A percentile compares a stretch with the other conserved stretches of the same genome.
These are phyloP conservation scores for Medicago ruthenica DNA, from an alignment of 306 rosid genomes.

Conservation along the genomic window DNA sequence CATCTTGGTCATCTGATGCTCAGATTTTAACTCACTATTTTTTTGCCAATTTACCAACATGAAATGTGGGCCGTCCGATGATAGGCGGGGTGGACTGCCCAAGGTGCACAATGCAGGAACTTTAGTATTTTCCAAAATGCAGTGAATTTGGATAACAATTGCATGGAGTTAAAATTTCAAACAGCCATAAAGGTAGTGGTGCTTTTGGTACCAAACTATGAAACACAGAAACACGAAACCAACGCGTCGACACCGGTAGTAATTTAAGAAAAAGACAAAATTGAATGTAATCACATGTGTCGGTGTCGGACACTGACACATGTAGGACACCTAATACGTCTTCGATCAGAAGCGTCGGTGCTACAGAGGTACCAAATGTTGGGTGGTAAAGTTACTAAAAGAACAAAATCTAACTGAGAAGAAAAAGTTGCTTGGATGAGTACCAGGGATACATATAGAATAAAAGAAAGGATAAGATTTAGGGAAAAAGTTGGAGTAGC, in stretches of 20 bases:
- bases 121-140: not conserved
- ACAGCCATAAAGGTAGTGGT: not conserved
- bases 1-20: not conserved
- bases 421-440: not conserved
- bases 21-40: not conserved
- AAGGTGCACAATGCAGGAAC: not conserved
- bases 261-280: no score
- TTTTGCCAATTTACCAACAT: not conserved
- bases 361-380: not conserved
- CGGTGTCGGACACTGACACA: no score
- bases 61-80: not conserved
- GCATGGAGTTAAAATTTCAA: not conserved
- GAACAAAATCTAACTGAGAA: not conserved
- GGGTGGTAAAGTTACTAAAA: not conserved
- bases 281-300: no score
- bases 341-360: no score
- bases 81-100: not conserved
- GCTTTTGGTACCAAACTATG: not conserved
- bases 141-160: not conserved
- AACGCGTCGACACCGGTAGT: no score
- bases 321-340: no score
- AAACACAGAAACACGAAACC: no score
- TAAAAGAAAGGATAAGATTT: no score
- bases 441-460: no score
- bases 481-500: no score